Conservation (phyloP, 169 alveolate genomes). For the Plasmodium vivax region DNA sequence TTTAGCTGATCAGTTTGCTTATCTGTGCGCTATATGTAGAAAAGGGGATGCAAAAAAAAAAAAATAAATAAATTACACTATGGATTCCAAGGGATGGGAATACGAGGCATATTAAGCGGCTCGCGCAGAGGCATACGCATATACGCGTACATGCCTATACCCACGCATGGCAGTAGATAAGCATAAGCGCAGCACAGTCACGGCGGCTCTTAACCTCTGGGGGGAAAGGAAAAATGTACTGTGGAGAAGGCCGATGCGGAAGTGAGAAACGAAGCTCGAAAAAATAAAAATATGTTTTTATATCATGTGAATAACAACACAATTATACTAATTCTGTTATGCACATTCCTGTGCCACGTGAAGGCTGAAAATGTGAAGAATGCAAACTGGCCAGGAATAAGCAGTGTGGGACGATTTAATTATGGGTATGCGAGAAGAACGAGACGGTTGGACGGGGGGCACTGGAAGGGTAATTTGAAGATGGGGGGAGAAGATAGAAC, state of each 20-base stretch:
- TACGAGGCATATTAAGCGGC: not conserved
- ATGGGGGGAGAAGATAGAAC: not conserved
- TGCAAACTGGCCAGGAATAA: not conserved
- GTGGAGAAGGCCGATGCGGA: not conserved
- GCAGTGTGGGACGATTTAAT: not conserved
- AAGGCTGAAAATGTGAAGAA: not conserved
- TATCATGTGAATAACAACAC: constrained; percentile 34
- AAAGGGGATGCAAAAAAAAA: not conserved
- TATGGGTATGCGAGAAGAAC: not conserved
- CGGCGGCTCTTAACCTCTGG: not conserved
- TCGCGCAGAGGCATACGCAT: not conserved
- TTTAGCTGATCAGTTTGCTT: not conserved
- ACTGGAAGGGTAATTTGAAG: not conserved
- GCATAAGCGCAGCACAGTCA: not conserved
- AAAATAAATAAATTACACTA: not conserved
- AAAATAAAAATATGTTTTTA: constrained; percentile 36
- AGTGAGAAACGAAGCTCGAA: not conserved
- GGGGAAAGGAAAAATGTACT: not conserved
- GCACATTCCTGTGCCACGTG: constrained; percentile 11
- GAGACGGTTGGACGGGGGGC: not conserved
- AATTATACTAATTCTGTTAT: constrained; percentile 21
- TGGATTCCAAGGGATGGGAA: not conserved
- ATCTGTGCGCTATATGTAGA: not conserved
- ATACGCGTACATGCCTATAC: not conserved
- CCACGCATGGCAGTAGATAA: not conserved